Conservation (phyloP, 495 filamentous ascomycete species). For the Cudoniella acicularis region DNA sequence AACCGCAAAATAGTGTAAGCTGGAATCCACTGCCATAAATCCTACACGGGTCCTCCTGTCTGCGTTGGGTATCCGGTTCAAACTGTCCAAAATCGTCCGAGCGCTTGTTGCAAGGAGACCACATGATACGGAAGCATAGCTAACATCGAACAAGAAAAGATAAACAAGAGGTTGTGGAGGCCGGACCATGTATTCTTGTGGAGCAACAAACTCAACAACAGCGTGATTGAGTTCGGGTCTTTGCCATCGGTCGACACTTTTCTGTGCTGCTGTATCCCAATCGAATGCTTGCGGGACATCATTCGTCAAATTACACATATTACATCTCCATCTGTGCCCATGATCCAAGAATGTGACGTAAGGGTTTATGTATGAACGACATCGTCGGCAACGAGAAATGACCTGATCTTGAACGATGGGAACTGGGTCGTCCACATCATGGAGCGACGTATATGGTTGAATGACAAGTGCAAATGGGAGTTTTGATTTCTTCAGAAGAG, state of each 20-base stretch:
- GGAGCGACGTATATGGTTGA: slow-evolving; percentile 88
- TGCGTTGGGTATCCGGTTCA: slow-evolving; percentile 95
- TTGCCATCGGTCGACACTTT: slow-evolving; percentile 84
- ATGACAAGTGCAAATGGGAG: slow-evolving; percentile 94
- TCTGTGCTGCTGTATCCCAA: slow-evolving; percentile 90
- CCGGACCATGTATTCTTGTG: slow-evolving; percentile 99
- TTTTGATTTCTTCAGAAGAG: slow-evolving; percentile 91
- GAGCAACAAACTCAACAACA: slow-evolving; percentile 94
- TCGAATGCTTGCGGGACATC: slow-evolving; percentile 98
- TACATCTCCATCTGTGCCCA: slow-evolving; percentile 96
- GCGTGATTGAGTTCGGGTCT: slow-evolving; percentile 88
- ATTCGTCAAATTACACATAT: slow-evolving; percentile 99
- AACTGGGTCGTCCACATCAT: slow-evolving; percentile 85
- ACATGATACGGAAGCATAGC: slow-evolving; percentile 83
- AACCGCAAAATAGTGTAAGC: slow-evolving; percentile 92
- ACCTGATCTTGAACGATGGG: slow-evolving; percentile 95
- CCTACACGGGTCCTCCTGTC: slow-evolving; percentile 88
- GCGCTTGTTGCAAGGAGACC: slow-evolving; percentile 94
- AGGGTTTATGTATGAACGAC: slow-evolving; percentile 95
- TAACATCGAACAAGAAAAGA: slow-evolving; percentile 95
- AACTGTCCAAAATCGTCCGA: slow-evolving; percentile 88
- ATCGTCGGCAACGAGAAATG: slow-evolving; percentile 91
- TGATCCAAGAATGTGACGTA: slow-evolving; percentile 96
- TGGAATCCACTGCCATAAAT: slow-evolving; percentile 94
- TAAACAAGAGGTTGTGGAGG: slow-evolving; percentile 98